Percentiles rank a stretch among this genome's conserved stretches.
phyloP scores from a whole-genome alignment of 805 yeast species.

The Ogataea nonfermentans region DNA sequence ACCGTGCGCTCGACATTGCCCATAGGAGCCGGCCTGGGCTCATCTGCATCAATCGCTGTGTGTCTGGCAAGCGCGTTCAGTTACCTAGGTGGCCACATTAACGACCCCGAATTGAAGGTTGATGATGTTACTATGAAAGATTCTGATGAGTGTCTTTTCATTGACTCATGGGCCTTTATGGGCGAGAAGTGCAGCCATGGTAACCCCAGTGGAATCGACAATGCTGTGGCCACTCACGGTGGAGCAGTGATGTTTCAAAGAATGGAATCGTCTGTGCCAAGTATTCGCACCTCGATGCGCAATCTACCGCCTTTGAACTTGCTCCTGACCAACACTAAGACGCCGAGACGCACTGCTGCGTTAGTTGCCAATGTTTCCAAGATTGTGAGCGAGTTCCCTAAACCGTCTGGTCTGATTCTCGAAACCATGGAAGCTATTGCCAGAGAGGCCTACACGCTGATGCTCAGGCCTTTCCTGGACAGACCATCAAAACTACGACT shows the following conservation, averaged over 20 bases:
- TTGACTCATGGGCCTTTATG: slow-evolving; percentile 84
- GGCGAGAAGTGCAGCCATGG: slow-evolving; percentile 97
- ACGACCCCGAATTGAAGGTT: slow-evolving; percentile 34
- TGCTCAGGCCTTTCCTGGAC: slow-evolving; percentile 52
- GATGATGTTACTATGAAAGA: slow-evolving; percentile 37
- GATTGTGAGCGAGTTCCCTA: slow-evolving; percentile 51
- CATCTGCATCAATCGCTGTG: slow-evolving; percentile 88
- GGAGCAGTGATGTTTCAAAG: slow-evolving; percentile 93
- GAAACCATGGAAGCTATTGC: slow-evolving; percentile 77
- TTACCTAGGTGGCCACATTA: slow-evolving; percentile 54
- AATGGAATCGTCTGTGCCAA: slow-evolving; percentile 50
- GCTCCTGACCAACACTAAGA: slow-evolving; percentile 76
- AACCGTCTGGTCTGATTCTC: slow-evolving; percentile 54
- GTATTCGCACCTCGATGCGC: slow-evolving; percentile 64
- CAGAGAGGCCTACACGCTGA: slow-evolving; percentile 64
- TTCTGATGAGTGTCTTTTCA: slow-evolving; percentile 49
- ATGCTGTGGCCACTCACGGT: slow-evolving; percentile 93
- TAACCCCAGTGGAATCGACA: slow-evolving; percentile 94
- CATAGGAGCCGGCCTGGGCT: slow-evolving; percentile 95
- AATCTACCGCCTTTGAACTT: slow-evolving; percentile 73
- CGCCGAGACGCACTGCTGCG: slow-evolving; percentile 85
- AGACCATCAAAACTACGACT: slow-evolving; percentile 42
- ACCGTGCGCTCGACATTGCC: slow-evolving; percentile 82
- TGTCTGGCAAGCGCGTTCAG: slow-evolving; percentile 75
- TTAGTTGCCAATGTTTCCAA: slow-evolving; percentile 75